Percentiles rank a stretch among this genome's conserved stretches.
Conservation (phyloP, 164 flowering plant genomes). For the Taxillus chinensis region DNA sequence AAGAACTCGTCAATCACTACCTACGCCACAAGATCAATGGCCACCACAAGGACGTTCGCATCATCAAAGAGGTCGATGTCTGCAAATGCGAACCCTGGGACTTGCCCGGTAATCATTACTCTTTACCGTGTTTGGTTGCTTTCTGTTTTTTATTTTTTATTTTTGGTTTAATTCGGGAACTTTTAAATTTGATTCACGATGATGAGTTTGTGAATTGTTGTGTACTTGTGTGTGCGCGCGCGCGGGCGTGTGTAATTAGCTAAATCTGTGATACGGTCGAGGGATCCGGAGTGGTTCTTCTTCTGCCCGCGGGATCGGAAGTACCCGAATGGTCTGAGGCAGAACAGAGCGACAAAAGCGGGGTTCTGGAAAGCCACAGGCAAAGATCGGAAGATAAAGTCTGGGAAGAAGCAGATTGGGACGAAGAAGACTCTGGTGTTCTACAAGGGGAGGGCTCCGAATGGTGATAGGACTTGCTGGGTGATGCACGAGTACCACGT, state of each 20-base stretch:
- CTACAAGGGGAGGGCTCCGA: slow-evolving; percentile 63
- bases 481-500: slow-evolving; percentile 72
- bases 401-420: slow-evolving; percentile 29
- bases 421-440: slow-evolving; percentile 71
- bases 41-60: slow-evolving; percentile 17
- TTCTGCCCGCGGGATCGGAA: slow-evolving; percentile 63
- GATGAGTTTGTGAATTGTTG: too few relatives aligned
- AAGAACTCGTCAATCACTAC: slow-evolving; percentile 44
- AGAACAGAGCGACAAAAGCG: slow-evolving; percentile 52
- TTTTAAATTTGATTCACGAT: too few relatives aligned
- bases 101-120: slow-evolving; percentile 41
- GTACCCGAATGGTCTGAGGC: slow-evolving; percentile 58
- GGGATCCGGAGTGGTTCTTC: slow-evolving; percentile 66
- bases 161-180: too few relatives aligned
- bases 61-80: slow-evolving; percentile 55
- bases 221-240: too few relatives aligned
- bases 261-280: slow-evolving; percentile 34
- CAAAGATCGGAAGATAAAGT: slow-evolving; percentile 54
- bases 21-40: slow-evolving; percentile 47
- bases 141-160: too few relatives aligned
- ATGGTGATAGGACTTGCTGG: slow-evolving; percentile 57
- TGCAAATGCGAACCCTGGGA: slow-evolving; percentile 84
- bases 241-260: slow-evolving; percentile 16
- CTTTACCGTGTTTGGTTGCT: not conserved
- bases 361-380: slow-evolving; percentile 89